Conservation (phyloP, 1,139 yeast species). For the Pichia sp. region DNA sequence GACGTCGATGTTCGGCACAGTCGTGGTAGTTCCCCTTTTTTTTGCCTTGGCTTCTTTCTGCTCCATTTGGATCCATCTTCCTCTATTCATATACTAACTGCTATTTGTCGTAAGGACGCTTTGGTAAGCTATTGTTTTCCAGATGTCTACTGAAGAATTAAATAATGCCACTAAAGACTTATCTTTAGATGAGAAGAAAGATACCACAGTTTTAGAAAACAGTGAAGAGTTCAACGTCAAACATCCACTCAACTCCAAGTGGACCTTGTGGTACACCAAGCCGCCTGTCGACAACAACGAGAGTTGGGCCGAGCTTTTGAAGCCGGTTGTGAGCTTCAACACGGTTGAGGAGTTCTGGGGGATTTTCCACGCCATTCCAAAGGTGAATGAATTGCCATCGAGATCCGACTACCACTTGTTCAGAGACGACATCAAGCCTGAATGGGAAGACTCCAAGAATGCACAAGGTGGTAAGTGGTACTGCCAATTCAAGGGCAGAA, state of each 20-base stretch:
- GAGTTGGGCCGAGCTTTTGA: conserved; percentile 89
- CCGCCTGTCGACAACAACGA: conserved; percentile 77
- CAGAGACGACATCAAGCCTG: conserved; percentile 93
- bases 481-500: conserved; percentile 64
- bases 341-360: conserved; percentile 99
- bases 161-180: conserved; percentile 50
- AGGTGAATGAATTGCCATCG: conserved; percentile 84
- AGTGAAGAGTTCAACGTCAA: conserved; percentile 71
- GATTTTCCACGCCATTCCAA: conserved; percentile 88
- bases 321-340: conserved; percentile 86
- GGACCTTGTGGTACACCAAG: conserved; percentile 98
- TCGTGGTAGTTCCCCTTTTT: background rate
- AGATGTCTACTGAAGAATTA: conserved; percentile 46
- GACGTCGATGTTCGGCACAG: background rate
- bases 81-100: background rate
- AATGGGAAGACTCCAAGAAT: conserved; percentile 94
- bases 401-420: conserved; percentile 95
- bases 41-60: background rate
- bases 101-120: background rate
- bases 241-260: conserved; percentile 87
- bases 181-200: conserved; percentile 38
- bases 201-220: conserved; percentile 57
- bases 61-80: background rate
- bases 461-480: conserved; percentile 95
- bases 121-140: background rate